Conservation (phyloP, 1,139 yeast species). For the Debaryomyces sp. region DNA sequence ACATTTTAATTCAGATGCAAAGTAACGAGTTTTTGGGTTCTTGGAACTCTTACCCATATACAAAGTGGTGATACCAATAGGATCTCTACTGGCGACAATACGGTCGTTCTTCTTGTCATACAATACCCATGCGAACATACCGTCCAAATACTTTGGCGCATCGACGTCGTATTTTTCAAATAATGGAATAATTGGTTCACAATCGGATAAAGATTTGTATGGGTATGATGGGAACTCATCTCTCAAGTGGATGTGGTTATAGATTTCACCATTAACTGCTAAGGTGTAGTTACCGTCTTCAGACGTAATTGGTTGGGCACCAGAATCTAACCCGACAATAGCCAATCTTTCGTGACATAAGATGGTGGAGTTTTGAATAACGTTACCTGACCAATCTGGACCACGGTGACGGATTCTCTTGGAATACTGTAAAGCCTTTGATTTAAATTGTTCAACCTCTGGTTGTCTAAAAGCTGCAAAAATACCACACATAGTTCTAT, state of each 20-base stretch:
- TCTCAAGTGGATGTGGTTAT: constrained; percentile 91
- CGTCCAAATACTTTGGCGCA: constrained; percentile 91
- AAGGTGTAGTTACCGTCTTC: constrained; percentile 72
- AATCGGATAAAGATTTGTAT: constrained; percentile 87
- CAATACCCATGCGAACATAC: constrained; percentile 96
- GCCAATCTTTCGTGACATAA: constrained; percentile 95
- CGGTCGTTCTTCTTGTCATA: constrained; percentile 85
- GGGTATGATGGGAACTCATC: constrained; percentile 69
- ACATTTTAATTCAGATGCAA: constrained; percentile 94
- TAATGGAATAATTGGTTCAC: constrained; percentile 96
- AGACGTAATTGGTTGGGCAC: constrained; percentile 95
- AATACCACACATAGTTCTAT: constrained; percentile 84
- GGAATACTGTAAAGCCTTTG: constrained; percentile 84
- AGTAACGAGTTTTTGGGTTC: constrained; percentile 75
- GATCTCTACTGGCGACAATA: constrained; percentile 96
- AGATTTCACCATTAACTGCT: constrained; percentile 96
- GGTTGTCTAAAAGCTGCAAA: constrained; percentile 89
- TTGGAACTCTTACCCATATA: constrained; percentile 87
- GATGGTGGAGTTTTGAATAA: constrained; percentile 73
- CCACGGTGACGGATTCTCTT: constrained; percentile 97
- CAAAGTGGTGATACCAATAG: constrained; percentile 94
- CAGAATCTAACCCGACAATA: constrained; percentile 92
- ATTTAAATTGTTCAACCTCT: constrained; percentile 78
- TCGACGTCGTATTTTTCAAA: constrained; percentile 84
- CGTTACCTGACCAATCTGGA: constrained; percentile 98